These are phyloP conservation scores for Cordyceps tenuipes DNA, from an alignment of 2,329 filamentous ascomycete species.

Conservation along the genomic window DNA sequence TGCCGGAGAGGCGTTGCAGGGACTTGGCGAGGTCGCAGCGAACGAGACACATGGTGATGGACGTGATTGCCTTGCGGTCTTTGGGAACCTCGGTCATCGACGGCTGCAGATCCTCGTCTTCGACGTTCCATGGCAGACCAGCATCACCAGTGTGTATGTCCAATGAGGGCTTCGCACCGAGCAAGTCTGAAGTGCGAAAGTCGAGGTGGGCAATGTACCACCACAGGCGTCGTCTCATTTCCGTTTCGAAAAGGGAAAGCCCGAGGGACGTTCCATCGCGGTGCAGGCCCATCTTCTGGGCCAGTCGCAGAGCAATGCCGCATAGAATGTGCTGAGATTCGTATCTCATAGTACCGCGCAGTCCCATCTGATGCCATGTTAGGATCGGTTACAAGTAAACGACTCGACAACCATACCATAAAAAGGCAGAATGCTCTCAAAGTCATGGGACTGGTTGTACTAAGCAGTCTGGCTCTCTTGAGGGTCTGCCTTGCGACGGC, in stretches of 20 bases:
- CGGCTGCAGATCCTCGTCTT: constrained; percentile 7
- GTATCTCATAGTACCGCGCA: constrained; percentile 1
- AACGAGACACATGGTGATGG: constrained; percentile 6
- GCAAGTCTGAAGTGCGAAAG: constrained; percentile 7
- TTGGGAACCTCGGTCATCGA: constrained; percentile 7
- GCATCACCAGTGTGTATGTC: constrained; percentile 7
- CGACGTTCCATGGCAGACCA: constrained; percentile 1
- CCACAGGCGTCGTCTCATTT: constrained; percentile 11
- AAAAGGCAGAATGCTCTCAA: constrained; percentile 31
- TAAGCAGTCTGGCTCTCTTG: constrained; percentile 29
- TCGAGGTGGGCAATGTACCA: constrained; percentile 11
- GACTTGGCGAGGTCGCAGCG: constrained; percentile 8
- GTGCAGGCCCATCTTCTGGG: constrained; percentile 24
- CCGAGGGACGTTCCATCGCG: not conserved
- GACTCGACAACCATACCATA: constrained; percentile 15
- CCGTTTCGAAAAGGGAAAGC: constrained; percentile 7
- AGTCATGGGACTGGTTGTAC: constrained; percentile 25
- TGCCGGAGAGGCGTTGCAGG: not conserved
- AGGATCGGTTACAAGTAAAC: not conserved
- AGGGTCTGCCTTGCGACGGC: constrained; percentile 26
- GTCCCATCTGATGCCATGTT: constrained; percentile 6
- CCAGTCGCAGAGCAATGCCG: constrained; percentile 27
- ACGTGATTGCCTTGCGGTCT: constrained; percentile 8
- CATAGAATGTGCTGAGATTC: constrained; percentile 12
- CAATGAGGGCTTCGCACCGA: constrained; percentile 2